A percentile compares a stretch with the other conserved stretches of the same genome.
Conservation (phyloP, 345 rosid species). For the Excoecaria agallocha region DNA sequence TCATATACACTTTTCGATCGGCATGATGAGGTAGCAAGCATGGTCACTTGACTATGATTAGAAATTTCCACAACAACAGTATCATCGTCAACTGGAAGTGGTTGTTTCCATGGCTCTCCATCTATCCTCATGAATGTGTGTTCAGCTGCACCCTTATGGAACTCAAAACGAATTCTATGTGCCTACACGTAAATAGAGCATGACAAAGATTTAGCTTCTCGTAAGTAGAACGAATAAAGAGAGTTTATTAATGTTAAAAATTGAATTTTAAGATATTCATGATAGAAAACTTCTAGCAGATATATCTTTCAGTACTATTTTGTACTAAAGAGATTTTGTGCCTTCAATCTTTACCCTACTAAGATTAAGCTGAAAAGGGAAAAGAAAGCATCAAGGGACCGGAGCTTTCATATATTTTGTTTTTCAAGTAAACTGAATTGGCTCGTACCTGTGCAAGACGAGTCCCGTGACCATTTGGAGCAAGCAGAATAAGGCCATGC, state of each 20-base stretch:
- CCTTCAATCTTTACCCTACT: neutral
- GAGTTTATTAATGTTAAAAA: neutral
- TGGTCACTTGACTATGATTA: conserved; percentile 52
- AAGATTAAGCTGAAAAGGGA: neutral
- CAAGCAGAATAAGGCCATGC: conserved; percentile 46
- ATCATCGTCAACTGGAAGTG: conserved; percentile 58
- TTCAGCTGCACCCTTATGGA: conserved; percentile 51
- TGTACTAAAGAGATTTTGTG: neutral
- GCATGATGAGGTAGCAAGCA: conserved; percentile 57
- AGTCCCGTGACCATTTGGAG: conserved; percentile 49
- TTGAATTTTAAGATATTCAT: too few species aligned
- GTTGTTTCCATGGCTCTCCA: conserved; percentile 84
- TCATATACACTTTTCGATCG: conserved; percentile 44
- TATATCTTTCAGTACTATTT: neutral
- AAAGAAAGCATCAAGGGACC: neutral
- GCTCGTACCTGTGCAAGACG: conserved; percentile 48
- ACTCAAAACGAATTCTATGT: conserved; percentile 55
- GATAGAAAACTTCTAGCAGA: too few species aligned
- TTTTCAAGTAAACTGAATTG: neutral
- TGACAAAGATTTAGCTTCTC: neutral
- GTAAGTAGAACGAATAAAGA: neutral
- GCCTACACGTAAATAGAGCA: conserved; percentile 34
- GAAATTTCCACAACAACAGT: conserved; percentile 60
- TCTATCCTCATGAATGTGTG: conserved; percentile 72
- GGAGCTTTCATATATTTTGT: neutral